These are phyloP conservation scores for Neophaeococcomyces mojaviensis DNA, from an alignment of 2,329 filamentous ascomycete genomes.

Conservation along the genomic window DNA sequence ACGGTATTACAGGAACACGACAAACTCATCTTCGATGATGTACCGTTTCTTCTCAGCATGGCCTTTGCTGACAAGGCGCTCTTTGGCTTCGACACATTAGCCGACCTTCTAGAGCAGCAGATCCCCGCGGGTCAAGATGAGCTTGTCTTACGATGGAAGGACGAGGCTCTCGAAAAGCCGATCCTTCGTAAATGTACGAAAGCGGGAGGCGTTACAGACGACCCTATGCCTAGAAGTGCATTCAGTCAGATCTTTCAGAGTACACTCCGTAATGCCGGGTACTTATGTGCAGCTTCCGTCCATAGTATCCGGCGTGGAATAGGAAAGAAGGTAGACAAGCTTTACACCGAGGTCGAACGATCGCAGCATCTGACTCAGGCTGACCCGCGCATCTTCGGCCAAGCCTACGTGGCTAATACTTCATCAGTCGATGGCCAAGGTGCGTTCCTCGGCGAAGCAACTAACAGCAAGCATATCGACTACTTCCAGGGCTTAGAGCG, in stretches of 20 bases:
- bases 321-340: slow-evolving; percentile 9
- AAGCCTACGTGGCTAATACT: slow-evolving; percentile 14
- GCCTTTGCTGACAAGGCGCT: slow-evolving; percentile 13
- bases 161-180: slow-evolving; percentile 3
- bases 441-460: slow-evolving; percentile 12
- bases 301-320: slow-evolving; percentile 11
- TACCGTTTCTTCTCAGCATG: slow-evolving; percentile 10
- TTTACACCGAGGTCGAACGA: slow-evolving; percentile 11
- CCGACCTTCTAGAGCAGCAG: slow-evolving; percentile 9
- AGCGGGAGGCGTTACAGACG: slow-evolving; percentile 10
- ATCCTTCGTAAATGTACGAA: slow-evolving; percentile 16
- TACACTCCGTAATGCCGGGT: slow-evolving; percentile 14
- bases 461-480: slow-evolving; percentile 15
- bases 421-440: slow-evolving; percentile 16
- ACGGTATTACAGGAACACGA: slow-evolving; percentile 7
- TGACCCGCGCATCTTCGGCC: slow-evolving; percentile 11
- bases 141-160: slow-evolving; percentile 8
- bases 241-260: slow-evolving; percentile 11
- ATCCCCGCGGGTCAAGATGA: slow-evolving; percentile 12
- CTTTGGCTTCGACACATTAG: slow-evolving; percentile 11
- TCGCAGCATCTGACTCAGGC: slow-evolving; percentile 14
- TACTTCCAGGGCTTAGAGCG: slow-evolving; percentile 17
- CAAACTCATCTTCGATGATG: slow-evolving; percentile 13
- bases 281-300: slow-evolving; percentile 11
- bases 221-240: slow-evolving; percentile 12